Evolutionary conservation across 176 grass and related monocot genomes (phyloP), one percentile per base, ranked within the genome.

Genomic region (Miscanthus lutarioriparius): DNA sequence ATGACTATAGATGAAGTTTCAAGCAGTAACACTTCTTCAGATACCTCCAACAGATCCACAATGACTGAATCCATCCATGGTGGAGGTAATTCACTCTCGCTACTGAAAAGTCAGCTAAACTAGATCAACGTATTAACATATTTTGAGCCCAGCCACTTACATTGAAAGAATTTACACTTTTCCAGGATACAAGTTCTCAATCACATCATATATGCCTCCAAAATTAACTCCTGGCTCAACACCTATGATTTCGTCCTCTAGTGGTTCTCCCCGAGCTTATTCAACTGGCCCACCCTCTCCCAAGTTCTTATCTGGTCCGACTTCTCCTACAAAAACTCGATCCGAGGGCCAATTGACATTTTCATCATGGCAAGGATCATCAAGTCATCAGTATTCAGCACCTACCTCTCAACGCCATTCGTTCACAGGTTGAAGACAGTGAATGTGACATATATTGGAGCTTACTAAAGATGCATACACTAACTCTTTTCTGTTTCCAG

Each of bases 321-420:
- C 83, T 25, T 96, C 96, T 77, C 93, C 96, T 67, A 75, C 85
- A 65, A 94, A 72, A 80, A 89, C 91, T 75, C 68, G 43, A 72
- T 80, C 89, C 19, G 87, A 91, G 69, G 67, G 59, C 43, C 80
- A 84, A 45, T 67, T 80, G 3, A 59, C 87, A 63, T 64, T 92
- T 68, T 90, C 87, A 59, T 75, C 91, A 69, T 88, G 85, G 91
- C 86, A 91, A 77, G 80, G 87, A 82, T 84, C 85, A 19, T 82
- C 88, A 59, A 94, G 85, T 87, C 89, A 94, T 38, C 91, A 89
- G 65, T 88, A 92, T 84, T 98, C 96, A 70, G 91, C 96, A 68
- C 83, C 91, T 5, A 82, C 79, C 3, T 96, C 91, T 56, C 87
- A 91, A 56, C 87, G 51, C 65, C 84, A 82, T 10, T 93, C 93